Evolutionary conservation across 768 basidiomycete genomes (phyloP).

Genomic region (Mycena amicta): DNA sequence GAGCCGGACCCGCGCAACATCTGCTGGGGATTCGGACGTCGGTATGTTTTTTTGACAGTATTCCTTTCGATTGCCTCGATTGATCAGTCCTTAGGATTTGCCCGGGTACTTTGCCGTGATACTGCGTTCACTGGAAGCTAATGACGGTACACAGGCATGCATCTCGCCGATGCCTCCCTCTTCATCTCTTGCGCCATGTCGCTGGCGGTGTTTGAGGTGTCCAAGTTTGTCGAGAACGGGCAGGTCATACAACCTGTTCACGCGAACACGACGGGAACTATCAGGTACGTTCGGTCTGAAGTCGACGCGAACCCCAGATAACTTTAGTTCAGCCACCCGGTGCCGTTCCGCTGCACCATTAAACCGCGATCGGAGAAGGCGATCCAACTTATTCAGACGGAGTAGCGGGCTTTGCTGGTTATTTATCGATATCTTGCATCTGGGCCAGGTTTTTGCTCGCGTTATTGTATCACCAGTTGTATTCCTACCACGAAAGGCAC

Average conservation of each 20-base stretch:
- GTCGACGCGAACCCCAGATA: conserved; percentile 1
- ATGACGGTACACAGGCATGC: conserved; percentile 39
- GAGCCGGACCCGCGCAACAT: conserved; percentile 61
- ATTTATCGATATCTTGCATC: conserved; percentile 39
- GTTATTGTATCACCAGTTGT: background rate
- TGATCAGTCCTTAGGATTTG: conserved; percentile 38
- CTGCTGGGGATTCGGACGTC: conserved; percentile 74
- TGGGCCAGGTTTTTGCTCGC: background rate
- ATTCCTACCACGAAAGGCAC: background rate
- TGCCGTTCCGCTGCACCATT: conserved; percentile 61
- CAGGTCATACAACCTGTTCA: conserved; percentile 52
- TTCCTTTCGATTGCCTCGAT: background rate
- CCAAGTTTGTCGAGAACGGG: conserved; percentile 48
- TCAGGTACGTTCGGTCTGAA: conserved; percentile 44
- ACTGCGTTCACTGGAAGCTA: conserved; percentile 7
- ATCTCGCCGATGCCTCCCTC: conserved; percentile 56
- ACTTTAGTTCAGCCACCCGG: conserved; percentile 50
- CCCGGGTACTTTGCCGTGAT: conserved; percentile 41
- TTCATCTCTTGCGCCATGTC: conserved; percentile 56
- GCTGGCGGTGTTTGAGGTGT: conserved; percentile 54
- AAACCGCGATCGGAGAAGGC: conserved; percentile 64
- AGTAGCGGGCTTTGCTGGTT: conserved; percentile 30
- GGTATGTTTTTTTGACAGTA: conserved; percentile 43
- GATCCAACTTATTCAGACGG: conserved; percentile 52
- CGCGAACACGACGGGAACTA: conserved; percentile 63